Evolutionary conservation across 768 basidiomycete genomes (phyloP).

Genomic region (Termitomyces sp.): DNA sequence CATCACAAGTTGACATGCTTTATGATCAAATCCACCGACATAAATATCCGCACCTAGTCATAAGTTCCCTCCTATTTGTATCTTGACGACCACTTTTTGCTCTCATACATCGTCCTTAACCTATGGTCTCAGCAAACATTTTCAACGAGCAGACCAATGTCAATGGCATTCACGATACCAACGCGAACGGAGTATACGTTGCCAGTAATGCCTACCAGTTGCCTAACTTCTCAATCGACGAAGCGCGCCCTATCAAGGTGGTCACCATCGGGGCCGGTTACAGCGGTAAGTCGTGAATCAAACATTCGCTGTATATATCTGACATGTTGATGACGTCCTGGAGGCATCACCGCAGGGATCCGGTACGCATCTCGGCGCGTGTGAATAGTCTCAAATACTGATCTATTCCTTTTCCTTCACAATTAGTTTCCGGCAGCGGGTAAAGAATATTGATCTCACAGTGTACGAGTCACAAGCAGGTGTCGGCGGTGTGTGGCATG

Average conservation of each 20-base stretch:
- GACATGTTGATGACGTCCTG: not conserved
- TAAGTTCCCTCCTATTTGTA: not conserved
- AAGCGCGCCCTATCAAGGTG: constrained; percentile 51
- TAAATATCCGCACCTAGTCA: too few species aligned
- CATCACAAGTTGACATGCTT: too few species aligned
- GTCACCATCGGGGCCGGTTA: constrained; percentile 57
- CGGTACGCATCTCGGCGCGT: constrained; percentile 27
- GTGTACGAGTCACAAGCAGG: constrained; percentile 60
- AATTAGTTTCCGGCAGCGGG: constrained; percentile 45
- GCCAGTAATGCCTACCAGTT: constrained; percentile 20
- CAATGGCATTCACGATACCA: not conserved
- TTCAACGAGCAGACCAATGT: too few species aligned
- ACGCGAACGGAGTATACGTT: not conserved
- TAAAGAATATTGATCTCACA: constrained; percentile 50
- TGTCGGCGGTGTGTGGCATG: constrained; percentile 62
- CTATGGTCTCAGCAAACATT: not conserved
- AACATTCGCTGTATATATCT: not conserved
- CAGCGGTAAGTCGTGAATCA: constrained; percentile 34
- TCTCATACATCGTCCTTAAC: not conserved
- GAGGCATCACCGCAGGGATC: constrained; percentile 54
- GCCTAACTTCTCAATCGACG: constrained; percentile 49
- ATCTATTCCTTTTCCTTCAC: constrained; percentile 26
- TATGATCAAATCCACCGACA: too few species aligned
- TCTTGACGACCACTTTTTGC: not conserved
- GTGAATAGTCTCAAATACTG: not conserved